phyloP scores from a whole-genome alignment of 176 grass and related monocot species.

The Eragrostis nindensis region DNA sequence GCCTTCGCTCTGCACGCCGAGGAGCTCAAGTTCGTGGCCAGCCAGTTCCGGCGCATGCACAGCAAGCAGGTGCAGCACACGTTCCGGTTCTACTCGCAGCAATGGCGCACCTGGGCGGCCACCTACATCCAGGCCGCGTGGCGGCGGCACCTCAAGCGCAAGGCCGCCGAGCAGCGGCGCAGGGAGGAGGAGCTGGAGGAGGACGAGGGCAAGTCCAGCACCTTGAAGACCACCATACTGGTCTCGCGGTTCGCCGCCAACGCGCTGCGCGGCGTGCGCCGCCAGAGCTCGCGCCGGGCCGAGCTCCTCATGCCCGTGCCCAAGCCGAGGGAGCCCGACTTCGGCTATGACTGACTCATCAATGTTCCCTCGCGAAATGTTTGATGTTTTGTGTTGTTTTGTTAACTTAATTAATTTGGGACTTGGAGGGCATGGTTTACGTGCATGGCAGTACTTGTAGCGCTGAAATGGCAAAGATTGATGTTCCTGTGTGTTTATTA shows the following conservation, averaged over 20 bases:
- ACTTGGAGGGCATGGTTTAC: neutral
- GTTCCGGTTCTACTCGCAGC: conserved; percentile 78
- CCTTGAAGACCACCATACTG: conserved; percentile 53
- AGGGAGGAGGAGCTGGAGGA: conserved; percentile 43
- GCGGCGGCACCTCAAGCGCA: conserved; percentile 58
- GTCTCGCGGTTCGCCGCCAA: conserved; percentile 68
- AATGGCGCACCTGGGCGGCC: conserved; percentile 76
- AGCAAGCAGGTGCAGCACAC: conserved; percentile 82
- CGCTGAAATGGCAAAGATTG: neutral
- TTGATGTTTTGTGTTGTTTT: no score
- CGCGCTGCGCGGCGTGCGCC: conserved; percentile 54
- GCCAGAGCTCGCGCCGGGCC: conserved; percentile 30
- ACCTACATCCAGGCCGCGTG: conserved; percentile 72
- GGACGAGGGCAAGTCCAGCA: conserved; percentile 10
- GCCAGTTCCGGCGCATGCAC: conserved; percentile 70
- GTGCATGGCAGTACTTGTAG: no score
- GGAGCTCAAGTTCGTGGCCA: conserved; percentile 75
- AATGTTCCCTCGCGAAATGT: no score
- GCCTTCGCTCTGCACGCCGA: conserved; percentile 64
- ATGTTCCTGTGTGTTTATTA: neutral
- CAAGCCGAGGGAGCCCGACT: conserved; percentile 68
- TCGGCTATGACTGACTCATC: conserved; percentile 25
- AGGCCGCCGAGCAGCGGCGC: conserved; percentile 47
- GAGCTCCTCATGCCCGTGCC: conserved; percentile 57
- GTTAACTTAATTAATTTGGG: no score